Evolutionary conservation across 257 asterid genomes (phyloP).

Genomic region (Agastache rugosa): DNA sequence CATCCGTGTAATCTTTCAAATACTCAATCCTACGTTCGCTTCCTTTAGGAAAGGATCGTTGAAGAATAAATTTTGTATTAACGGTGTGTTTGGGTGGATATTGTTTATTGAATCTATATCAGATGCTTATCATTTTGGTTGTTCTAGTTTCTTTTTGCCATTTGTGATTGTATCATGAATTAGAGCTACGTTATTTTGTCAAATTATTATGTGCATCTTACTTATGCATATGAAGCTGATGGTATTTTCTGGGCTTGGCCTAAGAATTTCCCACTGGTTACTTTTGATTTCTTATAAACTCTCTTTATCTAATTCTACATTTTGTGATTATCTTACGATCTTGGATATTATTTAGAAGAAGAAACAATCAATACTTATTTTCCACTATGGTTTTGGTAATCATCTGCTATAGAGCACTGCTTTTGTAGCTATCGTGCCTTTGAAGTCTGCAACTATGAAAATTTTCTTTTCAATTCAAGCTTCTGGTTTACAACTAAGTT

Average conservation of each 20-base stretch:
- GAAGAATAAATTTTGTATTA: not conserved
- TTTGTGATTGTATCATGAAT: not conserved
- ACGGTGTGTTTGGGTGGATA: not conserved
- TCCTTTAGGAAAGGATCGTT: not conserved
- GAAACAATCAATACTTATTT: not conserved
- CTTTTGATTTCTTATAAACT: not conserved
- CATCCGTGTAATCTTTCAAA: not conserved
- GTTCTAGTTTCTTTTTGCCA: not conserved
- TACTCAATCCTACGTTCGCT: not conserved
- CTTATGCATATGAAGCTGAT: constrained; percentile 14
- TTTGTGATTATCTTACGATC: not conserved
- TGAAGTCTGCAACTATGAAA: not conserved
- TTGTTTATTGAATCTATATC: not conserved
- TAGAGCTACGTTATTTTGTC: not conserved
- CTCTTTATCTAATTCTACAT: not conserved
- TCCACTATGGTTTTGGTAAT: not conserved
- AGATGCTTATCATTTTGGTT: constrained; percentile 22
- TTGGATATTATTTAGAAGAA: not conserved
- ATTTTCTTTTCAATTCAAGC: not conserved
- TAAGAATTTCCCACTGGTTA: not conserved
- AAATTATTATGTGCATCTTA: not conserved
- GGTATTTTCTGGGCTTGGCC: not conserved
- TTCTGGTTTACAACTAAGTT: constrained; percentile 6
- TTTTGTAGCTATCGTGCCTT: not conserved
- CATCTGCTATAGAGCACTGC: not conserved